Conservation (phyloP, 768 basidiomycete genomes). For the Tricholoma furcatifolium region DNA sequence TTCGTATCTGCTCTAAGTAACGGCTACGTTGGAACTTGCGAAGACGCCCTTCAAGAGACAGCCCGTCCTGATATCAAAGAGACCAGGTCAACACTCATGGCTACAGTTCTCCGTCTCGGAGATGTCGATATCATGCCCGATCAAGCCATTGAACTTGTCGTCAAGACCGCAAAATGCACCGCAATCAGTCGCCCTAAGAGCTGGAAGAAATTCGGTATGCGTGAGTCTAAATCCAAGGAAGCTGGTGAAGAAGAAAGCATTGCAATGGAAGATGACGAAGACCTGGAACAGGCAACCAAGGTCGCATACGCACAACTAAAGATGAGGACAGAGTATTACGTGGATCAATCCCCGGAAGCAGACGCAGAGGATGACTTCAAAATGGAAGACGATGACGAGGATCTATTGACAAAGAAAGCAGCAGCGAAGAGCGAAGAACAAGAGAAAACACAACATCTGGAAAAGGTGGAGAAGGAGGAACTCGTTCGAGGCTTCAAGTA, state of each 20-base stretch:
- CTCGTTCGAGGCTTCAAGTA: conserved; percentile 85
- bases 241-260: conserved; percentile 27
- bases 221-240: conserved; percentile 22
- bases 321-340: conserved; percentile 55
- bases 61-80: conserved; percentile 62
- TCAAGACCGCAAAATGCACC: conserved; percentile 83
- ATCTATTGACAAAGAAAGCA: conserved; percentile 24
- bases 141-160: conserved; percentile 71
- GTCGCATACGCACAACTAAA: conserved; percentile 40
- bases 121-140: conserved; percentile 62
- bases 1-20: conserved; percentile 38
- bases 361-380: conserved; percentile 41
- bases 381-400: conserved; percentile 35
- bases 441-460: conserved; percentile 34
- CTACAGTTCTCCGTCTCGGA: conserved; percentile 75
- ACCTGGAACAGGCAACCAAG: conserved; percentile 26
- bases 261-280: conserved; percentile 34
- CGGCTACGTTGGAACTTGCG: conserved; percentile 65
- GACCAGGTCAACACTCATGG: conserved; percentile 63
- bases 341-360: conserved; percentile 43
- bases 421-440: conserved; percentile 24
- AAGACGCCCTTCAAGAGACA: conserved; percentile 61
- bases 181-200: conserved; percentile 64
- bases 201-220: conserved; percentile 73
- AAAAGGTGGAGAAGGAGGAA: conserved; percentile 75